Percentiles rank a stretch among this genome's conserved stretches.
These are phyloP conservation scores for Cystoisospora suis DNA, from an alignment of 169 alveolate species.

Conservation along the genomic window DNA sequence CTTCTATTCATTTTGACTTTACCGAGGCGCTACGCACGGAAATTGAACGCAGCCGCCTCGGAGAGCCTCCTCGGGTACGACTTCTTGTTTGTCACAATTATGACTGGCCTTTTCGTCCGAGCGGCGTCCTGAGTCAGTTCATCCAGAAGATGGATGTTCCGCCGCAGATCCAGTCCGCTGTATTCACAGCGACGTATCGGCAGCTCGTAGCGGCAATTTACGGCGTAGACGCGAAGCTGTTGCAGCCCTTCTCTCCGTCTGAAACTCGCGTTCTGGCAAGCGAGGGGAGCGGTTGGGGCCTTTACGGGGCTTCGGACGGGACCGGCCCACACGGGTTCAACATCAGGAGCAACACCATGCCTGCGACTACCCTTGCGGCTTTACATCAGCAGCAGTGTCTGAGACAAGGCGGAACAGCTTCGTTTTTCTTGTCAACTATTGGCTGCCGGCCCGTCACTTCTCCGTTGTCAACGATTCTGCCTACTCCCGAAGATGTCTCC, in stretches of 20 bases:
- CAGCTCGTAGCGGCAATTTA: constrained; percentile 1
- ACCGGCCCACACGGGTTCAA: too few species aligned
- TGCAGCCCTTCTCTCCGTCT: background rate
- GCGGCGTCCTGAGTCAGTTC: constrained; percentile 13
- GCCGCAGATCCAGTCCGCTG: constrained; percentile 21
- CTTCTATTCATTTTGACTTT: constrained; percentile 12
- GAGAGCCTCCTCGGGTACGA: background rate
- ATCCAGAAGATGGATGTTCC: constrained; percentile 14
- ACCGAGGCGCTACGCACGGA: constrained; percentile 6
- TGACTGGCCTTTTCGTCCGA: constrained; percentile 17
- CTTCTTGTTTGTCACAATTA: constrained; percentile 16
- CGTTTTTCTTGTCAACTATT: background rate
- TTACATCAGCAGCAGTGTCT: too few species aligned
- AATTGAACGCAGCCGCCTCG: constrained; percentile 1
- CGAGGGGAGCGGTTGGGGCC: too few species aligned
- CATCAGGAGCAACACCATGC: too few species aligned
- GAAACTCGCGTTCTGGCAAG: too few species aligned
- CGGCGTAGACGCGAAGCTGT: background rate
- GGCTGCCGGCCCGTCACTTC: background rate
- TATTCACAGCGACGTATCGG: constrained; percentile 2
- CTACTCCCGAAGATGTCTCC: background rate
- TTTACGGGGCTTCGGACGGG: too few species aligned
- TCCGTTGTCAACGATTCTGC: background rate
- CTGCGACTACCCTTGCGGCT: too few species aligned
- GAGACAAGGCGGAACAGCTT: background rate